Evolutionary conservation across 306 rosid species (phyloP).

Genomic region (Sphenostylis stenocarpa): DNA sequence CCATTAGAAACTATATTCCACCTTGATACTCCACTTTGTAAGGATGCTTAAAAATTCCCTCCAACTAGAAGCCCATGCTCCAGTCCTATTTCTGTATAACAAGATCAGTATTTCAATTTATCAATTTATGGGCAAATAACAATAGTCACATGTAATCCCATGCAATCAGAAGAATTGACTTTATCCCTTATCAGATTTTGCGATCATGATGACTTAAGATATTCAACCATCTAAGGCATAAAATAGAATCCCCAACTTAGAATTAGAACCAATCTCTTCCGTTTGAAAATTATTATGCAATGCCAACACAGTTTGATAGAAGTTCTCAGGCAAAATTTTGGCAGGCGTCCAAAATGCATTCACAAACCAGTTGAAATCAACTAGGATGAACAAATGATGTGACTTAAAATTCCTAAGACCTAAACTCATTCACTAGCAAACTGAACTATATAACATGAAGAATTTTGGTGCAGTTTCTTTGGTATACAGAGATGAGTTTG

Average conservation of each 20-base stretch:
- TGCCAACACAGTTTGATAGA: background rate
- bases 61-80: conserved; percentile 11
- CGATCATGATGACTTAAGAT: background rate
- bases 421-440: conserved; percentile 10
- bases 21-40: conserved; percentile 4
- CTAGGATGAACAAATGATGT: background rate
- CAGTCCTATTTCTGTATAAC: conserved; percentile 24
- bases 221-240: conserved; percentile 5
- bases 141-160: background rate
- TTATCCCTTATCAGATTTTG: conserved; percentile 20
- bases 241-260: background rate
- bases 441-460: background rate
- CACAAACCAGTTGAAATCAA: background rate
- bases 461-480: conserved; percentile 5
- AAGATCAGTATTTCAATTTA: conserved; percentile 23
- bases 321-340: background rate
- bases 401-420: conserved; percentile 11
- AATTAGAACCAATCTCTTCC: conserved; percentile 14
- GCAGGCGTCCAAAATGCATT: background rate
- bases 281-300: conserved; percentile 3
- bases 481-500: background rate
- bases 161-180: conserved; percentile 21
- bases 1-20: conserved; percentile 20
- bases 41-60: conserved; percentile 17
- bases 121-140: conserved; percentile 15